These are phyloP conservation scores for Lizonia empirigonia DNA, from an alignment of 2,329 filamentous ascomycete species.

Conservation along the genomic window DNA sequence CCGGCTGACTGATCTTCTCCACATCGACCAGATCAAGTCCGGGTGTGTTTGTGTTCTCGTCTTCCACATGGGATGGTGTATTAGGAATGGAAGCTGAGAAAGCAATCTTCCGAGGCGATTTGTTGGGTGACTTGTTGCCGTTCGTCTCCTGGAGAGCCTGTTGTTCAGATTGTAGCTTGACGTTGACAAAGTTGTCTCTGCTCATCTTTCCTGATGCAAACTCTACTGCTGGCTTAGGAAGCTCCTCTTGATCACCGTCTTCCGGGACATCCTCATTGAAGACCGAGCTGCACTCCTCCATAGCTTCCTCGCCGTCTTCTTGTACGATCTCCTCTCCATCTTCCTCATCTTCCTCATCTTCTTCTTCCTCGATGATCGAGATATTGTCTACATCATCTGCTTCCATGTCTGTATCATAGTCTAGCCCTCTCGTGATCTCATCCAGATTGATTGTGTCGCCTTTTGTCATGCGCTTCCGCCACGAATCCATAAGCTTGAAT, in stretches of 20 bases:
- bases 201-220: slow-evolving; percentile 25
- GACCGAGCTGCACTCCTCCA: slow-evolving; percentile 34
- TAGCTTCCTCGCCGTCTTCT: slow-evolving; percentile 27
- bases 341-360: slow-evolving; percentile 26
- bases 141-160: slow-evolving; percentile 44
- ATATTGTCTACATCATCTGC: slow-evolving; percentile 40
- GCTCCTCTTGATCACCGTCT: slow-evolving; percentile 25
- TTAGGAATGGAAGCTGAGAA: slow-evolving; percentile 45
- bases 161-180: slow-evolving; percentile 40
- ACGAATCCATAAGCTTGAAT: slow-evolving; percentile 86
- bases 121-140: slow-evolving; percentile 43
- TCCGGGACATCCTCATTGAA: slow-evolving; percentile 40
- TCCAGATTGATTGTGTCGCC: slow-evolving; percentile 69
- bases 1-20: slow-evolving; percentile 23
- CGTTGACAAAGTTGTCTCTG: slow-evolving; percentile 41
- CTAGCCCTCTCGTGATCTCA: slow-evolving; percentile 65
- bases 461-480: slow-evolving; percentile 80
- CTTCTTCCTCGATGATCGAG: slow-evolving; percentile 29
- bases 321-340: slow-evolving; percentile 23
- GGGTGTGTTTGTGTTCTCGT: slow-evolving; percentile 43
- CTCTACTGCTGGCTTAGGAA: slow-evolving; percentile 33
- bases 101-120: slow-evolving; percentile 49
- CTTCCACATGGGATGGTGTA: slow-evolving; percentile 38
- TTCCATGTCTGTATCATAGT: slow-evolving; percentile 58
- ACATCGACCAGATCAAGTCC: slow-evolving; percentile 34